A percentile compares a stretch with the other conserved stretches of the same genome.
Conservation (phyloP, 805 yeast species). For the Torulaspora microellipsoides region DNA sequence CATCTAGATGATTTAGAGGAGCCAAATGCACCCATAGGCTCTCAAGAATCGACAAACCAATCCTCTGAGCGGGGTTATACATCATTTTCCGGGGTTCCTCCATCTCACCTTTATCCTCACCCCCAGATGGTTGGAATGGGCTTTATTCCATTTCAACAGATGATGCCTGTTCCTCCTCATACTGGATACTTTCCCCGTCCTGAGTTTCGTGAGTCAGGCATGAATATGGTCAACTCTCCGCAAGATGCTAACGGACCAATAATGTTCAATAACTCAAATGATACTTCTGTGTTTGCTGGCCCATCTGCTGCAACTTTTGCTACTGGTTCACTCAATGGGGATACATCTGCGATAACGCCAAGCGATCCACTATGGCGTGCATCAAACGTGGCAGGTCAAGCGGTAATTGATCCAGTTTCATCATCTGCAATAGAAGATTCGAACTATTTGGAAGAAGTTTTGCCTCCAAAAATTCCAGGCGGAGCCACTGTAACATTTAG, state of each 20-base stretch:
- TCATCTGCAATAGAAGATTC: slow-evolving; percentile 12
- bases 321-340: slow-evolving; percentile 2
- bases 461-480: slow-evolving; percentile 12
- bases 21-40: slow-evolving; percentile 1
- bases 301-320: slow-evolving; percentile 10
- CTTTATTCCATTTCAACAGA: slow-evolving; percentile 31
- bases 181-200: slow-evolving; percentile 27
- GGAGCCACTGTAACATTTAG: slow-evolving; percentile 22
- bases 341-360: slow-evolving; percentile 7
- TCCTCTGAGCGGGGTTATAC: not conserved
- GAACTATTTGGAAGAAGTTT: slow-evolving; percentile 11
- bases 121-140: slow-evolving; percentile 32
- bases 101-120: slow-evolving; percentile 20
- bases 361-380: slow-evolving; percentile 22
- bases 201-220: slow-evolving; percentile 16
- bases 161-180: slow-evolving; percentile 33
- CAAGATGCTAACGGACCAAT: slow-evolving; percentile 4
- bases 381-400: slow-evolving; percentile 4
- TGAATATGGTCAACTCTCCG: slow-evolving; percentile 1
- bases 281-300: slow-evolving; percentile 14
- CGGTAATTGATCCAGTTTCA: slow-evolving; percentile 8
- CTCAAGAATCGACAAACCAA: slow-evolving; percentile 1
- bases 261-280: slow-evolving; percentile 16
- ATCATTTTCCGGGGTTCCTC: slow-evolving; percentile 11
- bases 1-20: slow-evolving; percentile 28